A percentile compares a stretch with the other conserved stretches of the same genome.
Evolutionary conservation across 805 yeast genomes (phyloP).

Genomic region (Starmera quercuum): DNA sequence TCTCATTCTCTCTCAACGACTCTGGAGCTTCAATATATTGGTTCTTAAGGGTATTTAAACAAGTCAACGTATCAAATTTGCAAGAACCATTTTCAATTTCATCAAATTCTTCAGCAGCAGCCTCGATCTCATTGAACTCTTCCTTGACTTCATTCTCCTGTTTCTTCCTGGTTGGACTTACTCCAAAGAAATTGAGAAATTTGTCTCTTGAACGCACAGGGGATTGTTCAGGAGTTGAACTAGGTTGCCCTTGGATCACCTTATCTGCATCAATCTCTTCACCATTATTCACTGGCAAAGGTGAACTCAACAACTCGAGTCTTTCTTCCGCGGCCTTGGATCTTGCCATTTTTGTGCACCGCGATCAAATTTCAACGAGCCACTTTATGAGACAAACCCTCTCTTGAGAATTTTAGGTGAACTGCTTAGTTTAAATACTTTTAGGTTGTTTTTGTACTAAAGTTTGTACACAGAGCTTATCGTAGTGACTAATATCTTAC

Average conservation of each 20-base stretch:
- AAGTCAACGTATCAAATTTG: constrained; percentile 1
- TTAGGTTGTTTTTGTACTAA: too few species aligned
- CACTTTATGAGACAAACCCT: too few species aligned
- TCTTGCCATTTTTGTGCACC: not conserved
- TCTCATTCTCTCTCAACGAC: constrained; percentile 1
- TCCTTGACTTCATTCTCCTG: not conserved
- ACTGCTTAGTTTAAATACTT: too few species aligned
- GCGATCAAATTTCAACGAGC: too few species aligned
- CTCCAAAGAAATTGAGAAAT: constrained; percentile 3
- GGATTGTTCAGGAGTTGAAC: not conserved
- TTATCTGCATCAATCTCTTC: not conserved
- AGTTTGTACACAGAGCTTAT: too few species aligned
- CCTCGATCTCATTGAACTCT: not conserved
- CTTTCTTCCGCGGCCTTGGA: not conserved
- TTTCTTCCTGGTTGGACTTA: not conserved
- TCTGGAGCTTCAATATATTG: constrained; percentile 1
- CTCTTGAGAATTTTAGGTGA: too few species aligned
- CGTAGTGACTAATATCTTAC: too few species aligned
- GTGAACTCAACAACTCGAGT: constrained; percentile 2
- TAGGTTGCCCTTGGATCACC: not conserved
- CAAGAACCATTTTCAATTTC: constrained; percentile 1
- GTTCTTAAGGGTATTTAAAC: constrained; percentile 3
- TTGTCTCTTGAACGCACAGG: not conserved
- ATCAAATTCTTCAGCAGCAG: not conserved
- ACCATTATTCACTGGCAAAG: not conserved